phyloP scores from a whole-genome alignment of 2,329 filamentous ascomycete genomes.

The Parafenestella ontariensis region DNA sequence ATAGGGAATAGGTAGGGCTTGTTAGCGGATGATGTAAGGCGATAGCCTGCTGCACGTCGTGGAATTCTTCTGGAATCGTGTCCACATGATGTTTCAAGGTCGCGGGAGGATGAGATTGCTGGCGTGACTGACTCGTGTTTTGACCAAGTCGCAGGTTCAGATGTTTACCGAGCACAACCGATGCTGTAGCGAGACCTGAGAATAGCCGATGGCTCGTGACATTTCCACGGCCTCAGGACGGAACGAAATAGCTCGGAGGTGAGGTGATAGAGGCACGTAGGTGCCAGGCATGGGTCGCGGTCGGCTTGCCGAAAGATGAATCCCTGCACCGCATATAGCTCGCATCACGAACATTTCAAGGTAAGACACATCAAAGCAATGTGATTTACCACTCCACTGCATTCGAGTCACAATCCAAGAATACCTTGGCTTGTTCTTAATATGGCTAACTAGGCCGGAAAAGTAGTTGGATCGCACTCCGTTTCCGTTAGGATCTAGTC shows the following conservation, averaged over 20 bases:
- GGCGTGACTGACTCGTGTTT: conserved; percentile 10
- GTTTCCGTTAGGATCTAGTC: not conserved
- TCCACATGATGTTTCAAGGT: conserved; percentile 1
- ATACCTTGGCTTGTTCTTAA: not conserved
- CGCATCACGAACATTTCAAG: conserved; percentile 1
- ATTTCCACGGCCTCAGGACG: not conserved
- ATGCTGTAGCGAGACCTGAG: not conserved
- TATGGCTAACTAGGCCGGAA: not conserved
- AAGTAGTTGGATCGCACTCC: not conserved
- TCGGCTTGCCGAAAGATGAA: not conserved
- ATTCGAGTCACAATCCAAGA: too few species aligned
- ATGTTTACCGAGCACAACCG: not conserved
- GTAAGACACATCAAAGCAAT: not conserved
- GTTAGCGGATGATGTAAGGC: not conserved
- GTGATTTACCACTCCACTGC: not conserved
- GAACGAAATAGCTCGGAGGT: not conserved
- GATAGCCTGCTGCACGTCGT: conserved; percentile 1
- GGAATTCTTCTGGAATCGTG: conserved; percentile 12
- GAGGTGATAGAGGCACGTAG: not conserved
- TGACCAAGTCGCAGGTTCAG: not conserved
- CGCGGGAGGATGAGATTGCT: conserved; percentile 4
- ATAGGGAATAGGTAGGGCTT: not conserved
- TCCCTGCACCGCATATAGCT: conserved; percentile 1
- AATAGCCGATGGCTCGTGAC: not conserved
- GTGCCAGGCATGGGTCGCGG: not conserved